Evolutionary conservation across 2,329 filamentous ascomycete species (phyloP).

Genomic region (Ambrosiella xylebori): DNA sequence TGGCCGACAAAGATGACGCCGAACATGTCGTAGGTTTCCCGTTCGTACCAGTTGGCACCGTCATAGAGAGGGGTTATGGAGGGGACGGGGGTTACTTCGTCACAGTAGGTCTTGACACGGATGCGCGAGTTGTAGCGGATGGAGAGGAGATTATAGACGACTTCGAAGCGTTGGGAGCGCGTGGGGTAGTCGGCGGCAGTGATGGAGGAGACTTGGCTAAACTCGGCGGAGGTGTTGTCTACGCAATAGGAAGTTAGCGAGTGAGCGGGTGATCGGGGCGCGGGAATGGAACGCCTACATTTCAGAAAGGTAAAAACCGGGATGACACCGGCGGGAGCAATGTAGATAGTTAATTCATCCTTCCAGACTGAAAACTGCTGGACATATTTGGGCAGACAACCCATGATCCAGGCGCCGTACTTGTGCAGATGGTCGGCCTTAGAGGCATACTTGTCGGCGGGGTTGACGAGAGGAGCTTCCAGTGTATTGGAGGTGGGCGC

Average conservation of each 20-base stretch:
- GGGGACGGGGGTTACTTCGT: conserved; percentile 85
- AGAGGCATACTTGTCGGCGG: conserved; percentile 77
- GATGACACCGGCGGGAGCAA: conserved; percentile 71
- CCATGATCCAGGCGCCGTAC: conserved; percentile 94
- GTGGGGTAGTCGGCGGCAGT: conserved; percentile 94
- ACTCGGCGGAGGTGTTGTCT: conserved; percentile 95
- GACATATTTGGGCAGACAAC: conserved; percentile 90
- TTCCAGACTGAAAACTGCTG: conserved; percentile 99
- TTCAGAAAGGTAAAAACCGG: conserved; percentile 92
- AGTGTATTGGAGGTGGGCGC: conserved; percentile 40
- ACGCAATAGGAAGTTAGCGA: conserved; percentile 1
- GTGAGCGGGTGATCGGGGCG: neutral
- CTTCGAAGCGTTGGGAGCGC: conserved; percentile 85
- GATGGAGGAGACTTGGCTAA: conserved; percentile 81
- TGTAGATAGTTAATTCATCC: conserved; percentile 91
- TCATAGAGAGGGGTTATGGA: conserved; percentile 76
- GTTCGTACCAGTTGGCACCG: conserved; percentile 96
- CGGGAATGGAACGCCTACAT: conserved; percentile 26
- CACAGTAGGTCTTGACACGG: conserved; percentile 95
- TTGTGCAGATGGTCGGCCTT: conserved; percentile 78
- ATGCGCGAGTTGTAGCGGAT: conserved; percentile 94
- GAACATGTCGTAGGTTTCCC: conserved; percentile 94
- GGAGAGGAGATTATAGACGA: conserved; percentile 93
- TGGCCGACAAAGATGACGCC: conserved; percentile 93
- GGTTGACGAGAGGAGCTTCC: conserved; percentile 69